These are phyloP conservation scores for Amanita muscaria DNA, from an alignment of 768 basidiomycete genomes.

Conservation along the genomic window DNA sequence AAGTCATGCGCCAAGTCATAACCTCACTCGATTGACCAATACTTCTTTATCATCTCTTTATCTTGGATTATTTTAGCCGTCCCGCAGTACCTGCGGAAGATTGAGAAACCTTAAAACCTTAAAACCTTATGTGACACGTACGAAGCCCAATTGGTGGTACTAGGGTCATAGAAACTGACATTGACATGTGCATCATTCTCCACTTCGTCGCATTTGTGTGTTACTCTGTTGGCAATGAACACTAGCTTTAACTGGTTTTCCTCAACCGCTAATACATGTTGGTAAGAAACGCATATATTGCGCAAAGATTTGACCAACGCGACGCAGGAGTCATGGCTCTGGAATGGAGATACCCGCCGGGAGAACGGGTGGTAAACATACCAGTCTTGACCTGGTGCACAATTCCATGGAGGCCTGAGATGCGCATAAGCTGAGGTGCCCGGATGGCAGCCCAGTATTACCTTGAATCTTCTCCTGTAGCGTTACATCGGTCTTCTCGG, in stretches of 20 bases:
- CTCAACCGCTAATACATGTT: neutral
- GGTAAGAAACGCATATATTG: neutral
- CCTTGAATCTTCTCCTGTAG: slow-evolving; percentile 63
- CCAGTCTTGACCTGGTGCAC: slow-evolving; percentile 55
- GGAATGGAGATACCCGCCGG: slow-evolving; percentile 64
- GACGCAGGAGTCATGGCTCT: slow-evolving; percentile 73
- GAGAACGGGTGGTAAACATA: slow-evolving; percentile 70
- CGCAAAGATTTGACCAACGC: slow-evolving; percentile 32
- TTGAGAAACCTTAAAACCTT: neutral
- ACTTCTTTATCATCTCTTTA: slow-evolving; percentile 50
- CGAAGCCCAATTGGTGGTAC: slow-evolving; percentile 70
- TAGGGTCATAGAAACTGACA: slow-evolving; percentile 64
- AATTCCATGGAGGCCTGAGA: slow-evolving; percentile 53
- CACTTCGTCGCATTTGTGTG: slow-evolving; percentile 71
- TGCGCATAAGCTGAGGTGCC: slow-evolving; percentile 12
- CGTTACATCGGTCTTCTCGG: slow-evolving; percentile 47
- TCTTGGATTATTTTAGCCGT: slow-evolving; percentile 59
- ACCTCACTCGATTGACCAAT: slow-evolving; percentile 50
- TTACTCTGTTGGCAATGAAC: slow-evolving; percentile 68
- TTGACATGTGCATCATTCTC: slow-evolving; percentile 72
- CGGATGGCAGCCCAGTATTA: slow-evolving; percentile 13
- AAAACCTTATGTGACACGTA: slow-evolving; percentile 16
- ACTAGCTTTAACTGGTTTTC: slow-evolving; percentile 43
- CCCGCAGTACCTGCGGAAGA: slow-evolving; percentile 49
- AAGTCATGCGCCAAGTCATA: neutral